phyloP scores from a whole-genome alignment of 305 asterid species.

The Caryopteris hybrid region DNA sequence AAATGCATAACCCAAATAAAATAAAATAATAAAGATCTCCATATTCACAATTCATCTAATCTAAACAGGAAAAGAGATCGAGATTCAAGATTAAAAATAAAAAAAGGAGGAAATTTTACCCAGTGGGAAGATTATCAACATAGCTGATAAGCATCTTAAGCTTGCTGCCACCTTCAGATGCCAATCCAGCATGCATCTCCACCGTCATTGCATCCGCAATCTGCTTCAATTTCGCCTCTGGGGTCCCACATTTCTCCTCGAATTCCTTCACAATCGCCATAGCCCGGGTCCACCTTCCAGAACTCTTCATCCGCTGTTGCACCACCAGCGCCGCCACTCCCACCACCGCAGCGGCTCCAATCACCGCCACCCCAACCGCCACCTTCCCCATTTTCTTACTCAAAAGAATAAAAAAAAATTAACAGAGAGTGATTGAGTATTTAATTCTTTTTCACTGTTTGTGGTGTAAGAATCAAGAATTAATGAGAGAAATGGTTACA shows the following conservation, averaged over 20 bases:
- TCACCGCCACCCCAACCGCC: conserved; percentile 64
- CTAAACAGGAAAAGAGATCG: not conserved
- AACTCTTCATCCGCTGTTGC: conserved; percentile 52
- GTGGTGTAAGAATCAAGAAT: conserved; percentile 2
- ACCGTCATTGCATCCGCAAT: conserved; percentile 77
- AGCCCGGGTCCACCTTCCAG: conserved; percentile 54
- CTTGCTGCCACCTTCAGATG: conserved; percentile 79
- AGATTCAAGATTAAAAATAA: too few species aligned
- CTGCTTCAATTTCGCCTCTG: conserved; percentile 51
- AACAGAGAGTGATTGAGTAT: not conserved
- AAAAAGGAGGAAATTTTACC: not conserved
- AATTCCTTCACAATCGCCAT: conserved; percentile 57
- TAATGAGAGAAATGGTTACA: not conserved
- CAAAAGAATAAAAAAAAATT: not conserved
- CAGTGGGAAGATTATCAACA: conserved; percentile 72
- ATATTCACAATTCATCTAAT: not conserved
- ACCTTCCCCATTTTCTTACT: conserved; percentile 42
- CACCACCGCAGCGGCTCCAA: conserved; percentile 67
- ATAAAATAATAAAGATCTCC: not conserved
- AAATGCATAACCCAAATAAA: too few species aligned
- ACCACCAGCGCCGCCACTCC: conserved; percentile 63
- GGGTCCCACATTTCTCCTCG: conserved; percentile 68
- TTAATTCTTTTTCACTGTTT: not conserved
- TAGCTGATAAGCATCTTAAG: conserved; percentile 80
- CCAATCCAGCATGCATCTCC: conserved; percentile 85